Base-by-base conservation (phyloP, 1,284 basidiomycete species). In the Rhizoctonia solani region DNA sequence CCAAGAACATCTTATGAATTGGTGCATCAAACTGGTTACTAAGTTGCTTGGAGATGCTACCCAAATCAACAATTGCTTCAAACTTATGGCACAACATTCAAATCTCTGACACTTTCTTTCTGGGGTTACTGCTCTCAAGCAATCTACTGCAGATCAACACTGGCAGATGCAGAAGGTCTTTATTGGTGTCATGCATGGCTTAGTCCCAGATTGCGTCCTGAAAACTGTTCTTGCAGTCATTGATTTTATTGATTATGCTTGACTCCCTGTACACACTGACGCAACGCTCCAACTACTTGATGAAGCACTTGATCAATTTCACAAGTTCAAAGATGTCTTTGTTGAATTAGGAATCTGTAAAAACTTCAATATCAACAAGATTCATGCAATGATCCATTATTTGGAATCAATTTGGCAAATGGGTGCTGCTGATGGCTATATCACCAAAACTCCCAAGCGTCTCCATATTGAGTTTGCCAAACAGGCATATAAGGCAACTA, bases 1-100 rank as follows among this genome's bases (percentile, higher is more conserved):
- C 59, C 72, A 73, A 52, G 70, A 72, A n/a, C 73, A 74, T 41
- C 54, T 73, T 0, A 66, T 73, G 1, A 56, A 21, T 3, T 73
- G 73, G 72, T 72, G 67, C 32, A 3, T n/a, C n/a, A n/a, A n/a
- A n/a, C n/a, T n/a, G n/a, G n/a, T n/a, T n/a, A n/a, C n/a, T n/a
- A n/a, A 11, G 1, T 6, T n/a, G 1, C 9, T 68, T 1, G 3
- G 53, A 4, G 67, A 63, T 6, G 25, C 25, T 25, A 25, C 46
- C 11, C 67, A 66, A 29, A 25, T 71, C 16, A 69, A 71, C 30
- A 3, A 21, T 25, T 50, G 58, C 6, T 66, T 41, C 32, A 49
- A 14, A 47, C 14, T 46, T 0, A 66, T 53, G 59, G 46, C 69
- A n/a, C 11, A 30, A 13, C 59, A 69, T 34, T 41, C 65, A 19